Evolutionary conservation across 495 filamentous ascomycete genomes (phyloP), one percentile per base, ranked within the genome.

Genomic region (Talaromyces ruber): DNA sequence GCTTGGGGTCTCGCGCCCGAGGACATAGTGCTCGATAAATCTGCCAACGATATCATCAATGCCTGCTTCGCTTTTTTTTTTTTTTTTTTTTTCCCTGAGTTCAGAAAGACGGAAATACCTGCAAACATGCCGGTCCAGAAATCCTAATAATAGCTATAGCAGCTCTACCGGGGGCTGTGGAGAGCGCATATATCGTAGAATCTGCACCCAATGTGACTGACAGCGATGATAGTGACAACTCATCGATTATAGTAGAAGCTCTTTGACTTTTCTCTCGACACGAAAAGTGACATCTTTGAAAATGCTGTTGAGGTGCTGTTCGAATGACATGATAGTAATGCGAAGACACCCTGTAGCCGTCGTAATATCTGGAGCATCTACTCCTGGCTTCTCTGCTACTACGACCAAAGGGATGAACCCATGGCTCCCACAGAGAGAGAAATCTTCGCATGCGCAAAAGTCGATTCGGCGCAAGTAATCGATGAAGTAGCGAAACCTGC

Each of bases 71-170:
- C 61, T 59, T 58, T 7, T 63, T 39, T 45, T 52, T 59, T 60
- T n/a, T 11, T 28, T n/a, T 18, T 2, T n/a, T n/a, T n/a, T n/a
- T n/a, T n/a, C n/a, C n/a, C n/a, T n/a, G n/a, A n/a, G n/a, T n/a
- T n/a, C 1, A 12, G 52, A 21, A 11, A 43, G 59, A 57, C 51
- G 58, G 62, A 53, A 58, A 21, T 55, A 92, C 88, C 65, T 83
- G 77, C 57, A 82, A 72, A 74, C 88, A 92, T 24, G 84, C 86
- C 26, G 89, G 84, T 0, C 94, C 94, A 18, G 94, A 97, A 24
- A 96, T 79, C 32, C 94, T 84, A 45, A 98, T 86, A 8, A 98
- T 86, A 2, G 95, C 95, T 70, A 98, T 97, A 29, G 92, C 94
- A 30, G 92, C 91, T 72, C 82, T 85, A 6, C 95, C 93, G 14